Evolutionary conservation across 257 asterid genomes (phyloP).

Genomic region (Coffea eugenioides): DNA sequence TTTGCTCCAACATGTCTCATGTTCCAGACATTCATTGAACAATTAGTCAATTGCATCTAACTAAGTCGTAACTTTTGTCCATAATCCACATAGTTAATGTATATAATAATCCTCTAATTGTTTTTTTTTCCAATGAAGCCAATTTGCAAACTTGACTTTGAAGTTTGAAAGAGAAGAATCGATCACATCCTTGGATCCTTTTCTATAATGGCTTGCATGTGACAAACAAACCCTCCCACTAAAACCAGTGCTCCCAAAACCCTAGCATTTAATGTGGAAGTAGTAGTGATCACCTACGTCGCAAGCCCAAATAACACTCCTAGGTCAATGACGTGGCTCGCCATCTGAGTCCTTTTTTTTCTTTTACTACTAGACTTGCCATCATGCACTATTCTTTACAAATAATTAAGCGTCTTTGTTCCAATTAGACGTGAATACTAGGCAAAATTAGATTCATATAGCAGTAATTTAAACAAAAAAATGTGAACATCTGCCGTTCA

Average conservation of each 20-base stretch:
- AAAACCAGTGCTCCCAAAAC: neutral
- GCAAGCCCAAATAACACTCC: too few relatives aligned
- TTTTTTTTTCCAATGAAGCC: neutral
- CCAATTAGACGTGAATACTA: too few relatives aligned
- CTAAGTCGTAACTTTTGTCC: neutral
- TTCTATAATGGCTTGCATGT: conserved; percentile 12
- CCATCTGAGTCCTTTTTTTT: too few relatives aligned
- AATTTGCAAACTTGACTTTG: neutral
- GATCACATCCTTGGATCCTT: conserved; percentile 9
- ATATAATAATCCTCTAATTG: neutral
- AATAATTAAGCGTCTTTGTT: too few relatives aligned
- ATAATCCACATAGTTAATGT: neutral
- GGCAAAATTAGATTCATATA: too few relatives aligned
- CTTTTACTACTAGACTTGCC: too few relatives aligned
- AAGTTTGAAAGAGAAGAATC: neutral
- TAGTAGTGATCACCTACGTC: neutral
- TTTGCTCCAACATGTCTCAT: neutral
- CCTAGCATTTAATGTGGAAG: neutral
- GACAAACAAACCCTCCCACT: neutral
- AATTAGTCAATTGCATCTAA: neutral
- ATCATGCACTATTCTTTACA: too few relatives aligned
- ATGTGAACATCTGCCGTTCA: too few relatives aligned
- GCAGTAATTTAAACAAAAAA: too few relatives aligned
- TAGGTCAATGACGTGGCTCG: too few relatives aligned
- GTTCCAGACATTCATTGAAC: neutral